Conservation (phyloP, 805 yeast species). For the Lachancea sp. region DNA sequence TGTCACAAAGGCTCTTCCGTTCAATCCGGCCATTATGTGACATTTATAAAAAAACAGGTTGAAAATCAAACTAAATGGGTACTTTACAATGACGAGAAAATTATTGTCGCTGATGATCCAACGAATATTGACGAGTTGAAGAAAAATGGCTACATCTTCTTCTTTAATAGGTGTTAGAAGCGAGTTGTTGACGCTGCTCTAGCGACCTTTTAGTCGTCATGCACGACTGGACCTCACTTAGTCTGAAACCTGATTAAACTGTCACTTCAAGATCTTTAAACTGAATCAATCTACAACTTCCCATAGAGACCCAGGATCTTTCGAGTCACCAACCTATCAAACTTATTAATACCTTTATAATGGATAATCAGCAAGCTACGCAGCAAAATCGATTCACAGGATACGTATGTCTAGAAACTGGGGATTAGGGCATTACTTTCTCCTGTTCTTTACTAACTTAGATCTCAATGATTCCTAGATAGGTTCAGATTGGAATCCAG, state of each 20-base stretch:
- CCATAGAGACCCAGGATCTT: too few species aligned
- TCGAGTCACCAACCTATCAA: too few species aligned
- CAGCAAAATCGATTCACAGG: conserved; percentile 6
- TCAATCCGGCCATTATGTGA: conserved; percentile 91
- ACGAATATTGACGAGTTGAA: conserved; percentile 39
- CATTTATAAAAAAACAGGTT: conserved; percentile 47
- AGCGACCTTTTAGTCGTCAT: too few species aligned
- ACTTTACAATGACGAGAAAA: conserved; percentile 84
- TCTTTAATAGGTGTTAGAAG: conserved; percentile 14
- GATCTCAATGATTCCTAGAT: background rate
- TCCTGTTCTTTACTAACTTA: background rate
- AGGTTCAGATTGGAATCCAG: conserved; percentile 4
- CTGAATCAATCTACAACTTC: background rate
- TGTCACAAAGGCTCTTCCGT: conserved; percentile 88
- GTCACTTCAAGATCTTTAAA: background rate
- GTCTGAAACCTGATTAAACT: conserved; percentile 3
- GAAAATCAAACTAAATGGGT: conserved; percentile 53
- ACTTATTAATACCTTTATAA: background rate
- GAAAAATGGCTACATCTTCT: conserved; percentile 43
- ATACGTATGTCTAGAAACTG: conserved; percentile 5
- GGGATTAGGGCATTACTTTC: background rate
- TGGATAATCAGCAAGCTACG: conserved; percentile 4
- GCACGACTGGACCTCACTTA: conserved; percentile 1
- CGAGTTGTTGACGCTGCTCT: background rate
- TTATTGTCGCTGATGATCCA: conserved; percentile 49